Base-by-base conservation (phyloP, 768 basidiomycete species). In the Cantharellus cinnabarinus region DNA sequence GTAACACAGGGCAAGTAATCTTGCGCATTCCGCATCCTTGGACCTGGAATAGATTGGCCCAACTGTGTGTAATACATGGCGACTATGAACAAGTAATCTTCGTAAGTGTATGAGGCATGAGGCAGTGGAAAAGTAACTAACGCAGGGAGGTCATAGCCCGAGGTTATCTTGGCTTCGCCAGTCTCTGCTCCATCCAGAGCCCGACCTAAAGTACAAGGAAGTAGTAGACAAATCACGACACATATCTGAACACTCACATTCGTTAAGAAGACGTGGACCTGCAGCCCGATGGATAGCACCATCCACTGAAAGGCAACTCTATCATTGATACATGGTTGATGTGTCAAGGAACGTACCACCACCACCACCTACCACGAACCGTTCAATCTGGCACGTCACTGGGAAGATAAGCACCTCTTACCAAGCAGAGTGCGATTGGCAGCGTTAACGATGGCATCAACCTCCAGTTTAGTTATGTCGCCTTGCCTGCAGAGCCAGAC, bases 221-320 rank as follows among this genome's bases (percentile, higher is more conserved):
- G 42, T 38, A 37, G 29, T 15, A 57, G 39, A 37, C 35, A 54
- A 54, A 37, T 10, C 14, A 10, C 10, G 56, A 3, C 56, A 29
- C 20, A 29, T 29, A 10, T 56, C 35, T n/a, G 5, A 35, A 37
- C 34, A 38, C 77, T 59, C 64, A 83, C 87, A 89, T 78, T 89
- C 87, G 61, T 76, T 73, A 0, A 79, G 62, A 3, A 88, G 74
- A 56, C 75, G 71, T 3, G 69, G 74, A 5, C 87, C 88, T 35
- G 88, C 87, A 5, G 83, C 85, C 34, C 67, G 67, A 67, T 89
- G 87, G 51, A 90, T 89, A 1, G 84, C 85, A 2, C 86, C 86
- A 65, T 89, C 86, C 50, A 89, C 87, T 85, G 57, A 56, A 15
- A 50, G 37, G 48, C 35, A 48, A 40, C 39, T 50, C 57, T 34